Evolutionary conservation across 2,329 filamentous ascomycete species (phyloP), one percentile per base, ranked within the genome.

Genomic region (Hymenoscyphus repandus): DNA sequence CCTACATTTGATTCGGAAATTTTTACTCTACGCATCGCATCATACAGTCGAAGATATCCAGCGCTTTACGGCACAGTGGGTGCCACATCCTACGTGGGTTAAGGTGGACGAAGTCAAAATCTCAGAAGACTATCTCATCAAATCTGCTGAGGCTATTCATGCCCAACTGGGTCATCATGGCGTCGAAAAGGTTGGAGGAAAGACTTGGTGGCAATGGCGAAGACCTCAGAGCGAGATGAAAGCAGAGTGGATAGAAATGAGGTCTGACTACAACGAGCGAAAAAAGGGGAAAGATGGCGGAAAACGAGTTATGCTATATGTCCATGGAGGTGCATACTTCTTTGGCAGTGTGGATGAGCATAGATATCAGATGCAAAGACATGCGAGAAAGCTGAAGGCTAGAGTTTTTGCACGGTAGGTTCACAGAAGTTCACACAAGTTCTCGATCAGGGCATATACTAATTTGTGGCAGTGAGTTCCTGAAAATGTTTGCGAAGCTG

Each of bases 221-320:
- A 79, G 82, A 48, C 79, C 80, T 4, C 76, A 81, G 22, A 76
- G 72, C 42, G 75, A 82, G 1, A 72, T 96, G 27, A 82, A 83
- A 62, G 90, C 87, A 0, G 92, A 99, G 66, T 97, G 91, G 92
- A 89, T 99, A 59, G 93, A 97, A 75, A 96, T 96, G 91, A 84
- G 82, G 58, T 77, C 82, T 46, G 86, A 97, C 67, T 85, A 88
- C 63, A 75, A 85, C 53, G 83, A 86, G 64, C 81, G 89, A 51
- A 85, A 83, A 66, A 80, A 79, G 63, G 71, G 72, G 0, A 72
- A 71, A 13, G 79, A 81, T 44, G 75, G 77, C 18, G 79, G 80
- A 15, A 83, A 83, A 59, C 82, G 90, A 47, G 83, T 95, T 51
- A 96, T 97, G 80, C 74, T 99, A 20, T 97, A 97, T 69, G 76